These are phyloP conservation scores for Trichoderma erinaceum DNA, from an alignment of 495 filamentous ascomycete genomes.

Conservation along the genomic window DNA sequence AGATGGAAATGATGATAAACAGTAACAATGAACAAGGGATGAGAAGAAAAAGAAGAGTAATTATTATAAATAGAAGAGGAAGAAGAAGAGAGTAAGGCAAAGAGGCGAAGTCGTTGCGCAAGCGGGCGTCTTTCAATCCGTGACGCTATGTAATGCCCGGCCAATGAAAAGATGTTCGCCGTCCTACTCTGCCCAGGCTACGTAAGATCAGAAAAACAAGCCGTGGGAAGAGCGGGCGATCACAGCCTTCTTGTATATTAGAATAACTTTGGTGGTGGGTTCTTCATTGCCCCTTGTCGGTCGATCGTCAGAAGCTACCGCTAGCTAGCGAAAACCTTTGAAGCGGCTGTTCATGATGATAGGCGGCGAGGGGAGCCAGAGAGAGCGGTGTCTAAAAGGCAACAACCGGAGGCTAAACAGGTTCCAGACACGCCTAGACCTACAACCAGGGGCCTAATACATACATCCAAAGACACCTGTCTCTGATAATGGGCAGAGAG, in stretches of 20 bases:
- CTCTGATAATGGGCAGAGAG: background rate
- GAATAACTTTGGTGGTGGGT: too few species aligned
- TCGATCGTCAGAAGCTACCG: background rate
- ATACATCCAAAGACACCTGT: too few species aligned
- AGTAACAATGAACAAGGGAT: background rate
- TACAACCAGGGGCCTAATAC: background rate
- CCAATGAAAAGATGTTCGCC: background rate
- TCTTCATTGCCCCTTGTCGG: background rate
- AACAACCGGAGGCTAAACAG: background rate
- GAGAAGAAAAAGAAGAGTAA: background rate
- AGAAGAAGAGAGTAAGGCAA: background rate
- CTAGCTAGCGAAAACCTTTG: background rate
- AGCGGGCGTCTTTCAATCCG: background rate
- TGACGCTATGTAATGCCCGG: background rate
- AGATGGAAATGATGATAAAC: background rate
- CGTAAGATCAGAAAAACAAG: background rate
- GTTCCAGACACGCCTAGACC: background rate
- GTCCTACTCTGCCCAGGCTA: background rate
- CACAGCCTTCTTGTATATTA: background rate
- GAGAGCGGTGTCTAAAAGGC: constrained; percentile 5
- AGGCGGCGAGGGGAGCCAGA: background rate
- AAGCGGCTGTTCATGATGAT: background rate
- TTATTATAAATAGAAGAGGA: background rate
- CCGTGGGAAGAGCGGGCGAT: background rate
- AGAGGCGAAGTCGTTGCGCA: background rate